Evolutionary conservation across 2,329 filamentous ascomycete genomes (phyloP).

Genomic region (Byssoonygena ceratinophila): DNA sequence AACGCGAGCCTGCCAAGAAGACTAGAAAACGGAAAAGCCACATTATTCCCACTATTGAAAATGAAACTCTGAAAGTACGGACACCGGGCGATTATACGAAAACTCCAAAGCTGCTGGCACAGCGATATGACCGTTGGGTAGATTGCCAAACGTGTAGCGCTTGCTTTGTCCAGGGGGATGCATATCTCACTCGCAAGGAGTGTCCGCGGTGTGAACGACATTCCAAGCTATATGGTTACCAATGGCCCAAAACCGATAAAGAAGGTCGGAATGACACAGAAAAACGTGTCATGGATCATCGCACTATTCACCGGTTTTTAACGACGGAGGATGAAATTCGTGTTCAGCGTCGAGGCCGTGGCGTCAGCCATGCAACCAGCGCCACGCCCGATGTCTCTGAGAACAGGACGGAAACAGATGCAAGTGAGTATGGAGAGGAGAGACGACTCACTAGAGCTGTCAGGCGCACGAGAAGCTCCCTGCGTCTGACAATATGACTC

Average conservation of each 20-base stretch:
- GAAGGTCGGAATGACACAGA: constrained; percentile 62
- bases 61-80: constrained; percentile 35
- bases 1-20: constrained; percentile 15
- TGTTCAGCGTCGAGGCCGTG: constrained; percentile 30
- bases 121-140: constrained; percentile 72
- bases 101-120: constrained; percentile 62
- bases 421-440: constrained; percentile 28
- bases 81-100: constrained; percentile 71
- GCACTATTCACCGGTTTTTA: constrained; percentile 77
- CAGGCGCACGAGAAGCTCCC: constrained; percentile 20
- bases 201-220: constrained; percentile 92
- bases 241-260: constrained; percentile 90
- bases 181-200: constrained; percentile 72
- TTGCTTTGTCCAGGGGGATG: constrained; percentile 78
- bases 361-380: constrained; percentile 23
- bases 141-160: constrained; percentile 73
- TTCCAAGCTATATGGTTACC: constrained; percentile 86
- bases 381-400: constrained; percentile 33
- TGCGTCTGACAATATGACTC: constrained; percentile 5
- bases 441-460: constrained; percentile 29
- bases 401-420: constrained; percentile 30
- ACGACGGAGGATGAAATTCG: constrained; percentile 54
- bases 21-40: constrained; percentile 21
- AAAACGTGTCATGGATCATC: constrained; percentile 64
- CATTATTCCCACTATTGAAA: constrained; percentile 32